Percentiles rank a stretch among this genome's conserved stretches.
These are phyloP conservation scores for Babesia caballi DNA, from an alignment of 169 alveolate genomes.

Conservation along the genomic window DNA sequence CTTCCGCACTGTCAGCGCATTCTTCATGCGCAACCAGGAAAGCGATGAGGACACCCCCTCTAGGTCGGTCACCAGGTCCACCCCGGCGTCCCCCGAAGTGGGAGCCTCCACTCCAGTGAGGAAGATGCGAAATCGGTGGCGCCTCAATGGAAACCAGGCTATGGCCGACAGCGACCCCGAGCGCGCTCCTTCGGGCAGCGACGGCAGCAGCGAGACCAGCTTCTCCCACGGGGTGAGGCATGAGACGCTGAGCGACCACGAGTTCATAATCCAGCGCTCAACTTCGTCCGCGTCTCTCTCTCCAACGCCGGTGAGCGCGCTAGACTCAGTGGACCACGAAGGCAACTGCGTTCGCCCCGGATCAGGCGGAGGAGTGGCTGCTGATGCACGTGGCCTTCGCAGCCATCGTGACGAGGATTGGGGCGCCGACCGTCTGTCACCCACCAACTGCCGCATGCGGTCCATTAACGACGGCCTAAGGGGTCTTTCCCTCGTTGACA, in stretches of 20 bases:
- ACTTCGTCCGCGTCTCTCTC: neutral
- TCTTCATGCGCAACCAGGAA: conserved; percentile 9
- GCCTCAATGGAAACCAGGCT: neutral
- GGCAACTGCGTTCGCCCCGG: no score
- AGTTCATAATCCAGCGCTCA: conserved; percentile 6
- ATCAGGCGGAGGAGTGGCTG: no score
- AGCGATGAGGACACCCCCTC: neutral
- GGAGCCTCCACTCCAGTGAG: neutral
- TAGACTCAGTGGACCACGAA: neutral
- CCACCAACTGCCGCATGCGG: no score
- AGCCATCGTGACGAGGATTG: no score
- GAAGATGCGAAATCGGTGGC: neutral
- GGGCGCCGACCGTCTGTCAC: no score
- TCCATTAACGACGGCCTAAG: no score
- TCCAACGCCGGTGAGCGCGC: neutral
- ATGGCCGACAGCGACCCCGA: neutral
- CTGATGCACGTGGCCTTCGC: no score
- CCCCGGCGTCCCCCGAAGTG: conserved; percentile 1
- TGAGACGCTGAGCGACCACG: conserved; percentile 11
- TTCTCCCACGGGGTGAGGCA: neutral
- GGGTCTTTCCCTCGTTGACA: no score
- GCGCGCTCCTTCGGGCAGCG: neutral
- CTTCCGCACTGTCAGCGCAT: neutral
- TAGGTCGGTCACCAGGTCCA: neutral
- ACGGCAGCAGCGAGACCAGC: neutral